Conservation (phyloP, 305 asterid genomes). For the Fraxinus ornus region DNA sequence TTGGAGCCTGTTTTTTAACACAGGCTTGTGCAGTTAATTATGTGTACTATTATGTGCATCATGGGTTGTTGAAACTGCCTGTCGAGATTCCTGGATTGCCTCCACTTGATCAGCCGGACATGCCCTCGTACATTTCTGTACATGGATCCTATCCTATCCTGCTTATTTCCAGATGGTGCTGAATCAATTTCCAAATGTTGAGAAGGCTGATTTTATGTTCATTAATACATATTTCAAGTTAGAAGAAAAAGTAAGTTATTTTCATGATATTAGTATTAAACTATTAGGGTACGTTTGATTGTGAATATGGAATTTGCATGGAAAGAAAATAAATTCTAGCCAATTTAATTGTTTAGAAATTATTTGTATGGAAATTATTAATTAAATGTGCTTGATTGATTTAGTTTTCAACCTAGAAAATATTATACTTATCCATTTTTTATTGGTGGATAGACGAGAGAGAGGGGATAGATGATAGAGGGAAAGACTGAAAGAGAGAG, state of each 20-base stretch:
- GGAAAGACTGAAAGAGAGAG: no score
- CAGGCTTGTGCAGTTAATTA: constrained; percentile 68
- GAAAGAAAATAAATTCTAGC: no score
- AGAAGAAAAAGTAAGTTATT: constrained; percentile 49
- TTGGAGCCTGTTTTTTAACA: constrained; percentile 60
- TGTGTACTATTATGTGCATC: constrained; percentile 51
- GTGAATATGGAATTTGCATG: no score
- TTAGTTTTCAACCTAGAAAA: no score
- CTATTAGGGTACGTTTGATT: no score
- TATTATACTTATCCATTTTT: no score
- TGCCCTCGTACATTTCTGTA: constrained; percentile 62
- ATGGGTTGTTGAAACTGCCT: constrained; percentile 44
- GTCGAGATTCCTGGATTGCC: constrained; percentile 64
- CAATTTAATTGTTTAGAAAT: no score
- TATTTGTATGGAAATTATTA: no score
- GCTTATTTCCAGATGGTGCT: constrained; percentile 59
- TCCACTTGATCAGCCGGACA: constrained; percentile 48
- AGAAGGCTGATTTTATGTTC: constrained; percentile 63
- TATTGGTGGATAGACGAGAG: no score
- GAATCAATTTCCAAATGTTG: constrained; percentile 48
- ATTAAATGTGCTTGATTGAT: no score
- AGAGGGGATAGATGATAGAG: no score
- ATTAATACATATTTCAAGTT: constrained; percentile 62
- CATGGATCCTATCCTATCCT: constrained; percentile 69
- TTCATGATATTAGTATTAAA: background rate